Percentiles rank a stretch among this genome's conserved stretches.
Evolutionary conservation across 768 basidiomycete species (phyloP).

Genomic region (Calocera viscosa): DNA sequence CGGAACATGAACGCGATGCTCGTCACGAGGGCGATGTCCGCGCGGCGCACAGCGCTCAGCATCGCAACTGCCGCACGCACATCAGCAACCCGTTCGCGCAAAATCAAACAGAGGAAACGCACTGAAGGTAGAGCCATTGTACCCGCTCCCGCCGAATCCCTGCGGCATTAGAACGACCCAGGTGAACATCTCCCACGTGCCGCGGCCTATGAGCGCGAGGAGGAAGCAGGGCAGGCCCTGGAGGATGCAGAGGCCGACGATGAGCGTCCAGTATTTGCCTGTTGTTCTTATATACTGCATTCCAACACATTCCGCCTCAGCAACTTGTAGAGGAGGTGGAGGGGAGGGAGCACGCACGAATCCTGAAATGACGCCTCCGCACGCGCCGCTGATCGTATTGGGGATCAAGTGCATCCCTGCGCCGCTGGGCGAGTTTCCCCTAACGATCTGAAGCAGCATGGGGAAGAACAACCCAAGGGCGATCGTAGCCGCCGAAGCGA

Average conservation of each 20-base stretch:
- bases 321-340: background rate
- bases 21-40: background rate
- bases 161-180: background rate
- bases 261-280: background rate
- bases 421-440: background rate
- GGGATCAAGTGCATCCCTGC: background rate
- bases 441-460: constrained; percentile 3
- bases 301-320: background rate
- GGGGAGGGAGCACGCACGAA: background rate
- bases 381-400: background rate
- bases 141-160: background rate
- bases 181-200: constrained; percentile 1
- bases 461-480: background rate
- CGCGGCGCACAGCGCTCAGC: background rate
- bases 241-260: background rate
- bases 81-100: no score
- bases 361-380: background rate
- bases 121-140: constrained; percentile 2
- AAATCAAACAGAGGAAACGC: background rate
- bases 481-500: background rate
- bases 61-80: no score
- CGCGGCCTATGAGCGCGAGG: background rate
- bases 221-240: background rate
- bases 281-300: background rate
- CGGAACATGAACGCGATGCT: constrained; percentile 6